phyloP scores from a whole-genome alignment of 169 alveolate species.

The Eimeria praecox region DNA sequence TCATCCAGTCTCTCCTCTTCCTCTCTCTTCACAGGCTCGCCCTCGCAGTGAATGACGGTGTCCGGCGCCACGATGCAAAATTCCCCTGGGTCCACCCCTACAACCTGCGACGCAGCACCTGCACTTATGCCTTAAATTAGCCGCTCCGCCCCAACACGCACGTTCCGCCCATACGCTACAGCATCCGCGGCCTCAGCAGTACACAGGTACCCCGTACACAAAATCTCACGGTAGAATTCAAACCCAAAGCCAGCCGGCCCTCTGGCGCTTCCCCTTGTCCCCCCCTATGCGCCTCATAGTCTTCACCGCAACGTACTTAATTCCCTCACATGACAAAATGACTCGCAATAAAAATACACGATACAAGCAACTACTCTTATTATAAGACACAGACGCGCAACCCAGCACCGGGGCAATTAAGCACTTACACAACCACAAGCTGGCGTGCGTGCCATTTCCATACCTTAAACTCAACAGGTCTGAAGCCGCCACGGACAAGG shows the following conservation, averaged over 20 bases:
- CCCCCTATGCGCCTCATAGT: no score
- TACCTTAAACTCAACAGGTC: conserved; percentile 99
- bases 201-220: no score
- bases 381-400: neutral
- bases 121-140: neutral
- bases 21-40: conserved; percentile 99
- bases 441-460: neutral
- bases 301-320: no score
- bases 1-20: conserved; percentile 99
- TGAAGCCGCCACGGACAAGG: conserved; percentile 99
- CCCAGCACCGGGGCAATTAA: neutral
- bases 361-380: no score
- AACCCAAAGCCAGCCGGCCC: neutral
- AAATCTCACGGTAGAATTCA: neutral
- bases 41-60: conserved; percentile 96
- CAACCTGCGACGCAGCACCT: conserved; percentile 89
- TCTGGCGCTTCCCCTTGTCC: neutral
- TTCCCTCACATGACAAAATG: no score
- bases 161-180: neutral
- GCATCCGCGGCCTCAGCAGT: no score
- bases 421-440: neutral
- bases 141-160: neutral
- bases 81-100: conserved; percentile 99
- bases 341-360: no score
- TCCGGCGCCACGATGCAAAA: conserved; percentile 99